Percentiles rank a stretch among this genome's conserved stretches.
phyloP scores from a whole-genome alignment of 1,139 yeast species.

The Pichia sp. region DNA sequence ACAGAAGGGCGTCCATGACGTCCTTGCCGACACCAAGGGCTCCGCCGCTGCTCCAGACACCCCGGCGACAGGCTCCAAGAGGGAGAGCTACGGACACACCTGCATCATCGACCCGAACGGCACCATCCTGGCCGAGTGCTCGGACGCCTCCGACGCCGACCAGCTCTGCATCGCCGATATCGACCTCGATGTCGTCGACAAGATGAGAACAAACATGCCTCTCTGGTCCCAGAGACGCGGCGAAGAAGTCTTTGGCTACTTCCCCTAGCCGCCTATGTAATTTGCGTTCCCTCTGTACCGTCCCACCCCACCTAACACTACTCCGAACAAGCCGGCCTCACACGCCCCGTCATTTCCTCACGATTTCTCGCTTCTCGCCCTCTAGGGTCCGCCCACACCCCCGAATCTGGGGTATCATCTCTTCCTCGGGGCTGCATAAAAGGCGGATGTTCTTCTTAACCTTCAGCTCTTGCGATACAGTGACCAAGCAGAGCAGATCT shows the following conservation, averaged over 20 bases:
- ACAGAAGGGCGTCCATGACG: slow-evolving; percentile 69
- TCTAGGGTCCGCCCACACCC: background rate
- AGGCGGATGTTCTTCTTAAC: background rate
- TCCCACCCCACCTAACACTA: background rate
- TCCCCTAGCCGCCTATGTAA: background rate
- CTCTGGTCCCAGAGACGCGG: slow-evolving; percentile 62
- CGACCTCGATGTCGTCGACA: slow-evolving; percentile 46
- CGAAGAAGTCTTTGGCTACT: slow-evolving; percentile 45
- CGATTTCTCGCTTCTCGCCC: background rate
- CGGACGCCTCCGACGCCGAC: slow-evolving; percentile 46
- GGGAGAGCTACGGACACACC: slow-evolving; percentile 70
- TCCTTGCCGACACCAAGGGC: slow-evolving; percentile 33
- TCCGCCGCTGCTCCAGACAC: slow-evolving; percentile 23
- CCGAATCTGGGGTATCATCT: background rate
- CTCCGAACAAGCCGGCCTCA: background rate
- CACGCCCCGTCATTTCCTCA: background rate
- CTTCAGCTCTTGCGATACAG: too few relatives aligned
- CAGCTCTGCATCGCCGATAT: slow-evolving; percentile 63
- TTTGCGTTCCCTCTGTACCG: background rate
- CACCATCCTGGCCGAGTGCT: slow-evolving; percentile 57
- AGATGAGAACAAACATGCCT: slow-evolving; percentile 67
- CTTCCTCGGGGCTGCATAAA: background rate
- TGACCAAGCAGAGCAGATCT: background rate
- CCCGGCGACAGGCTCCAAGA: slow-evolving; percentile 30
- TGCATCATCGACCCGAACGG: slow-evolving; percentile 93